Conservation (phyloP, 495 filamentous ascomycete species). For the Penicillium cataractarum region DNA sequence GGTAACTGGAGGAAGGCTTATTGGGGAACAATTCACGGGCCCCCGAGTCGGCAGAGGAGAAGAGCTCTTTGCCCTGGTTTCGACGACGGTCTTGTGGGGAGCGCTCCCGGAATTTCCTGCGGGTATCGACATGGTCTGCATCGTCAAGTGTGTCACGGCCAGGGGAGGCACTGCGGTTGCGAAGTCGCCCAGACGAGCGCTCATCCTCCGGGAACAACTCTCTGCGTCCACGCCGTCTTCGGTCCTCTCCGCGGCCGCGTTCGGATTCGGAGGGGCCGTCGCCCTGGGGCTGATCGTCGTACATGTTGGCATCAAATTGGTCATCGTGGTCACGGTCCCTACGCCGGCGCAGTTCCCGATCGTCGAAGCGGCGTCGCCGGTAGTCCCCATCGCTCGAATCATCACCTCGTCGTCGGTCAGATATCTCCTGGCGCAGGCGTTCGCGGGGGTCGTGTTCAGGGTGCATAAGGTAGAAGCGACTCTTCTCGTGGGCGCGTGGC, state of each 20-base stretch:
- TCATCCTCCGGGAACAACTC: slow-evolving; percentile 58
- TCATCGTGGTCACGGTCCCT: slow-evolving; percentile 55
- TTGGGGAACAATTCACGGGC: slow-evolving; percentile 54
- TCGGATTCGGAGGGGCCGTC: slow-evolving; percentile 38
- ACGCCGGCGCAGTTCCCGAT: slow-evolving; percentile 56
- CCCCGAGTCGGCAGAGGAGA: slow-evolving; percentile 37
- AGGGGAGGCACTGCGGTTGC: slow-evolving; percentile 76
- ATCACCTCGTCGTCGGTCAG: slow-evolving; percentile 54
- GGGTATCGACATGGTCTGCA: slow-evolving; percentile 50
- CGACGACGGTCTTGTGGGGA: slow-evolving; percentile 36
- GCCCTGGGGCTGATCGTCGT: slow-evolving; percentile 61
- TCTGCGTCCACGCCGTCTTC: slow-evolving; percentile 34
- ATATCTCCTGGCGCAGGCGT: slow-evolving; percentile 55
- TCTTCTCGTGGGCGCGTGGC: slow-evolving; percentile 72
- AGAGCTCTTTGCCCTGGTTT: slow-evolving; percentile 52
- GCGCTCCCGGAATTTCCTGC: slow-evolving; percentile 48
- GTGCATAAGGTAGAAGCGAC: slow-evolving; percentile 88
- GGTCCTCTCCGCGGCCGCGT: slow-evolving; percentile 29
- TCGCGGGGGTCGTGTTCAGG: slow-evolving; percentile 86
- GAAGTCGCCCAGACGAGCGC: slow-evolving; percentile 47
- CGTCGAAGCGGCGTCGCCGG: slow-evolving; percentile 58
- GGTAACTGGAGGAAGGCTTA: slow-evolving; percentile 46
- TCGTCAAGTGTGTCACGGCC: slow-evolving; percentile 61
- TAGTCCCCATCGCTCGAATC: slow-evolving; percentile 65
- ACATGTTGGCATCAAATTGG: slow-evolving; percentile 72